Percentiles rank a stretch among this genome's conserved stretches.
phyloP scores from a whole-genome alignment of 768 basidiomycete species.

The Boletus coccyginus region DNA sequence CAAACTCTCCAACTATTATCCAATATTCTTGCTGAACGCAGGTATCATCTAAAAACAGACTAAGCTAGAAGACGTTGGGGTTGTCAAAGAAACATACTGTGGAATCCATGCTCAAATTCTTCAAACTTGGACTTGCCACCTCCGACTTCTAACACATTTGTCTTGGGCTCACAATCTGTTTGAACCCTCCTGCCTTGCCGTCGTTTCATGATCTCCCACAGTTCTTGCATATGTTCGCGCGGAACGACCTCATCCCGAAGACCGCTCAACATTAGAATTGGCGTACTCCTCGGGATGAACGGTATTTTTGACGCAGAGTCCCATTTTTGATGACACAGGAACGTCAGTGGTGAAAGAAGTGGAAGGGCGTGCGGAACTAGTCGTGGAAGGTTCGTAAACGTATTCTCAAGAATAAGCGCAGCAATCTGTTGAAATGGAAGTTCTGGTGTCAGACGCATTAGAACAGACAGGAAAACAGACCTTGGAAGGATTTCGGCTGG shows the following conservation, averaged over 20 bases:
- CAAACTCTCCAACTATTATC: conserved; percentile 48
- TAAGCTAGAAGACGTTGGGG: neutral
- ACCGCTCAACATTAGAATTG: conserved; percentile 84
- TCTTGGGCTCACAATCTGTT: conserved; percentile 24
- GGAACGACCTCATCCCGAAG: conserved; percentile 52
- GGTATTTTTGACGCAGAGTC: conserved; percentile 68
- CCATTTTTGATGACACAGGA: conserved; percentile 88
- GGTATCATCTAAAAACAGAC: conserved; percentile 44
- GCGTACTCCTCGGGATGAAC: conserved; percentile 58
- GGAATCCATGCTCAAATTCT: conserved; percentile 52
- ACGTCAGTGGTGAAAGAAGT: conserved; percentile 64
- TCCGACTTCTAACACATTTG: conserved; percentile 44
- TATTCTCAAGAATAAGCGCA: conserved; percentile 89
- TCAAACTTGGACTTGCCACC: conserved; percentile 53
- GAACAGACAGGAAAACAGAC: conserved; percentile 32
- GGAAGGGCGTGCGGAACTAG: conserved; percentile 84
- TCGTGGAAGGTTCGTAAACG: conserved; percentile 80
- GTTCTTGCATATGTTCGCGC: conserved; percentile 53
- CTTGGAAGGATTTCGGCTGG: conserved; percentile 68
- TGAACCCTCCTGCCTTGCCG: conserved; percentile 38
- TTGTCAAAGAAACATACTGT: conserved; percentile 43
- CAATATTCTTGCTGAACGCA: conserved; percentile 56
- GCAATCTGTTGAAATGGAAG: conserved; percentile 45
- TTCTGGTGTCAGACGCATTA: neutral
- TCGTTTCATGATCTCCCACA: conserved; percentile 60